Conservation (phyloP, 495 filamentous ascomycete species). For the Annulohypoxylon moriforme region DNA sequence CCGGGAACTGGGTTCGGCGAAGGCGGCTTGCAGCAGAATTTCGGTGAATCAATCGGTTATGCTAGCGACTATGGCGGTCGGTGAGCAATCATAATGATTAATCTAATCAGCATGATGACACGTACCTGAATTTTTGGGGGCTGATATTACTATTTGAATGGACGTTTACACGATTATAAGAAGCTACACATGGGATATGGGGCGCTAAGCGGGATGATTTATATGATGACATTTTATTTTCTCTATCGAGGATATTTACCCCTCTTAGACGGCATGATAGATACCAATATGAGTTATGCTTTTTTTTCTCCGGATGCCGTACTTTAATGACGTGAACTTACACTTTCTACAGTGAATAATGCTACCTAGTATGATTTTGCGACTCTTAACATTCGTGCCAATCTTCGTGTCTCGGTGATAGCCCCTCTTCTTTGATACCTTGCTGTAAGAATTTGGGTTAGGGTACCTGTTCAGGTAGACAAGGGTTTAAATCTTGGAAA, state of each 20-base stretch:
- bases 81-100: constrained; percentile 23
- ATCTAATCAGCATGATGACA: background rate
- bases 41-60: constrained; percentile 62
- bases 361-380: background rate
- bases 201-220: constrained; percentile 30
- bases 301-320: background rate
- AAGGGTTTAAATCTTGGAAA: background rate
- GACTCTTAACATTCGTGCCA: background rate
- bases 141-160: constrained; percentile 17
- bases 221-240: constrained; percentile 32
- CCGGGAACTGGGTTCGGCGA: constrained; percentile 63
- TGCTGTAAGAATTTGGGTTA: background rate
- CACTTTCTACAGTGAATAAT: background rate
- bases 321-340: background rate
- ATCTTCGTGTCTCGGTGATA: background rate
- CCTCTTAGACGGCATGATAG: constrained; percentile 48
- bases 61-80: constrained; percentile 64
- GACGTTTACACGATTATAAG: constrained; percentile 23
- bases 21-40: constrained; percentile 60
- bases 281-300: constrained; percentile 48
- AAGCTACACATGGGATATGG: constrained; percentile 9
- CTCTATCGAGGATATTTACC: constrained; percentile 16
- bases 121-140: background rate
- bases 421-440: background rate
- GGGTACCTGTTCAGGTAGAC: background rate